Base-by-base conservation (phyloP, 2,329 filamentous ascomycete genomes). In the Aspergillus neotritici region DNA sequence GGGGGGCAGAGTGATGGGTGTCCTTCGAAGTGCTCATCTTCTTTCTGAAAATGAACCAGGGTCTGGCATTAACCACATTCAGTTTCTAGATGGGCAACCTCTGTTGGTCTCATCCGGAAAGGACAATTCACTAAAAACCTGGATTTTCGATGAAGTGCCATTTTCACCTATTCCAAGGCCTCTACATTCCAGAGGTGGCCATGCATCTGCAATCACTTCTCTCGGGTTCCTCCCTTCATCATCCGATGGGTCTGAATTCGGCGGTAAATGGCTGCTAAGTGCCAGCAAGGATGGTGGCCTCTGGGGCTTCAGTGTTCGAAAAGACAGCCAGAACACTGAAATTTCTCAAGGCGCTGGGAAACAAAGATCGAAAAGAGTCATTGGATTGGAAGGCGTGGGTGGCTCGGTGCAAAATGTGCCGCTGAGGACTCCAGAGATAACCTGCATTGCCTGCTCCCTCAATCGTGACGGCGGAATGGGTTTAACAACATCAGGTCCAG, bases 381-480 rank as follows among this genome's bases (percentile, higher is more conserved):
- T 57, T 8, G 48, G 48, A 12, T 44, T 49, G 2, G 51, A 38
- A 13, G 36, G 46, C 31, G 34, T 58, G 42, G 39, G 42, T 14
- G 31, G 34, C 21, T 25, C 21, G n/a, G n/a, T 33, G 31, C 44
- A 31, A 6, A 25, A 25, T 25, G 61, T 64, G 44, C 71, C 76
- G 37, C 75, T 96, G 33, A 97, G 94, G 63, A 90, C 90, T 9
- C 86, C 91, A 0, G 86, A 94, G 49, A 91, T 98, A 48, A 96
- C 86, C 0, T 88, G 84, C 59, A 87, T 98, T 51, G 90, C 90
- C 2, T 90, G 86, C 53, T 95, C 87, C 0, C 73, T 97, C 21
- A 97, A 97, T 59, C 83, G 93, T 37, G 94, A 98, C 64, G 91
- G 93, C 31, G 93, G 91, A 0, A 94, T 96, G 64, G 91, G 90